Conservation (phyloP, 1,139 yeast species). For the Barnettozyma hawaiiensis region DNA sequence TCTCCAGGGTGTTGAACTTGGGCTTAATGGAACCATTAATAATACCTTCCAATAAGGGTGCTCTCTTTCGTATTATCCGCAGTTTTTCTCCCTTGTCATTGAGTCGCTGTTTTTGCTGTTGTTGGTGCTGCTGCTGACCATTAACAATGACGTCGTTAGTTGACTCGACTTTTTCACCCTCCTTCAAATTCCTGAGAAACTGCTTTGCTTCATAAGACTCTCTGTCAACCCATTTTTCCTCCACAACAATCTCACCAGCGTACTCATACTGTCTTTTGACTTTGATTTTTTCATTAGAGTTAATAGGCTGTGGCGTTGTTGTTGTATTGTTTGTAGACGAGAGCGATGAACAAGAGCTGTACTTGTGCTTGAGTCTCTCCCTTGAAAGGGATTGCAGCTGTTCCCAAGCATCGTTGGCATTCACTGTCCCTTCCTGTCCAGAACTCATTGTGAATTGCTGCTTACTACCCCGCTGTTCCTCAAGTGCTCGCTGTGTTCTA, state of each 20-base stretch:
- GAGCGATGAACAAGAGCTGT: constrained; percentile 22
- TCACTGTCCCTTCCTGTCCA: constrained; percentile 27
- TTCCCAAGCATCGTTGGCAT: constrained; percentile 51
- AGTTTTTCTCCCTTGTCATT: constrained; percentile 26
- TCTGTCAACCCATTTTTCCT: constrained; percentile 68
- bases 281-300: constrained; percentile 45
- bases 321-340: constrained; percentile 14
- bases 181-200: constrained; percentile 37
- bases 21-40: constrained; percentile 53
- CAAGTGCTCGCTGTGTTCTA: constrained; percentile 45
- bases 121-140: constrained; percentile 2
- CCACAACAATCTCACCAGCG: constrained; percentile 81
- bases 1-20: constrained; percentile 85
- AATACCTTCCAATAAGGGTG: constrained; percentile 70
- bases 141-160: constrained; percentile 6
- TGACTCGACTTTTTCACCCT: constrained; percentile 28
- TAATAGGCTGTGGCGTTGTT: constrained; percentile 9
- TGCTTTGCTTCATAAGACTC: constrained; percentile 86
- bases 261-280: constrained; percentile 78
- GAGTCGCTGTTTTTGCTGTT: constrained; percentile 11
- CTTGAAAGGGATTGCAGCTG: constrained; percentile 29
- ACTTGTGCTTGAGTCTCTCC: constrained; percentile 22
- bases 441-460: constrained; percentile 28
- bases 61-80: constrained; percentile 51
- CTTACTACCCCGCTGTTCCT: constrained; percentile 30